A percentile compares a stretch with the other conserved stretches of the same genome.
These are phyloP conservation scores for Eurotiales sp. DNA, from an alignment of 2,329 filamentous ascomycete genomes.

Conservation along the genomic window DNA sequence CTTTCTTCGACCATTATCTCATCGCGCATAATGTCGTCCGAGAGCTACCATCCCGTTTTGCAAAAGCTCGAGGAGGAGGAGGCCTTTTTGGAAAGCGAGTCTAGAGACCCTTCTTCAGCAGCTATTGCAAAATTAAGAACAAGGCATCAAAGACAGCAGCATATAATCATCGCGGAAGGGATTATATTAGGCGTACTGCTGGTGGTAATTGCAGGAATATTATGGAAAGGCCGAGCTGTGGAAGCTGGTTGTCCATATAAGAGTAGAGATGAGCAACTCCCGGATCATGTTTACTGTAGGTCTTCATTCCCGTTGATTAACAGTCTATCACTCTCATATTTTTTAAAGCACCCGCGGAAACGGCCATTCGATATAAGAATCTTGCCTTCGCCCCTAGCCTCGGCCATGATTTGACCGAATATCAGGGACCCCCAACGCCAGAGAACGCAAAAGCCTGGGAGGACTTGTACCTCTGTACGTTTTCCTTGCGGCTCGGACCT, in stretches of 20 bases:
- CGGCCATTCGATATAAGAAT: slow-evolving; percentile 4
- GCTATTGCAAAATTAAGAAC: neutral
- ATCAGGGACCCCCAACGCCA: slow-evolving; percentile 6
- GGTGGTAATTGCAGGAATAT: neutral
- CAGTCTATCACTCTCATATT: neutral
- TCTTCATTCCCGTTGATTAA: neutral
- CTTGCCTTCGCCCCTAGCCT: slow-evolving; percentile 4
- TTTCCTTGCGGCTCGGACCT: neutral
- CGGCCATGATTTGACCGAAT: slow-evolving; percentile 2
- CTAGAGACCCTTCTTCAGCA: neutral
- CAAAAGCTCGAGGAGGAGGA: slow-evolving; percentile 3
- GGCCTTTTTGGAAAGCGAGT: neutral
- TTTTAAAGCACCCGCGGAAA: slow-evolving; percentile 4
- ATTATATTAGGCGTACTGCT: neutral
- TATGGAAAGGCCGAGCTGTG: neutral
- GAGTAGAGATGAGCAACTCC: neutral
- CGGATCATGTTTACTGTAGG: neutral
- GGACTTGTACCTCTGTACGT: slow-evolving; percentile 8
- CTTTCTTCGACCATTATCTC: neutral
- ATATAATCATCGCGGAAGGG: neutral
- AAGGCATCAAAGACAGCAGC: neutral
- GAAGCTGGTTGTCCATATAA: neutral
- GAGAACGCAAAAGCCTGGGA: slow-evolving; percentile 6
- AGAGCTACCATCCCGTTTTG: neutral
- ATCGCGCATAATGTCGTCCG: neutral